Evolutionary conservation across 257 asterid genomes (phyloP).

Genomic region (Ligustrum vulgare): DNA sequence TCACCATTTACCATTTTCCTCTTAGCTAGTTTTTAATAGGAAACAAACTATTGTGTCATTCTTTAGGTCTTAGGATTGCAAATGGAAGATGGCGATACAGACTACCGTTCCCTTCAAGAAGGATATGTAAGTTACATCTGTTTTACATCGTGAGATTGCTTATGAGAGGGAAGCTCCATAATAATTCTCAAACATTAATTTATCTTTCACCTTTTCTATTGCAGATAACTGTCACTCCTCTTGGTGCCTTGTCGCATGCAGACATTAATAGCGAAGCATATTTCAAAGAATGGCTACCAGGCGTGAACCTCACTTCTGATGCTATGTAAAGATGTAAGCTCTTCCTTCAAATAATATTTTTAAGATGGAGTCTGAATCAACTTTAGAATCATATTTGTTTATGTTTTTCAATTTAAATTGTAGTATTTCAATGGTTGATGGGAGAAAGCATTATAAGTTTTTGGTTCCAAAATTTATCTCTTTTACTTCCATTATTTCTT

Average conservation of each 20-base stretch:
- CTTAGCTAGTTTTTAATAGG: too few species aligned
- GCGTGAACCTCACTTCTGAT: constrained; percentile 43
- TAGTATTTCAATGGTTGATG: background rate
- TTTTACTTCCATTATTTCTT: background rate
- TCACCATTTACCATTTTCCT: too few species aligned
- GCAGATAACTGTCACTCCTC: constrained; percentile 83
- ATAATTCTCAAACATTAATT: constrained; percentile 6
- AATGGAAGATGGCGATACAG: constrained; percentile 57
- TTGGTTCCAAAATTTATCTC: background rate
- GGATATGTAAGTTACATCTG: constrained; percentile 68
- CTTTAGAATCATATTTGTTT: background rate
- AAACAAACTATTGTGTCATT: background rate
- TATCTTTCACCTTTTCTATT: constrained; percentile 18
- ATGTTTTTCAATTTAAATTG: background rate
- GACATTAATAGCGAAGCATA: constrained; percentile 50
- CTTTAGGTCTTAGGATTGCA: constrained; percentile 59
- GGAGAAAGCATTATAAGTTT: background rate
- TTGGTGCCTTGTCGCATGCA: constrained; percentile 69
- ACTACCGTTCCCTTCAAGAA: constrained; percentile 59
- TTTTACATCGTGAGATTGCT: constrained; percentile 4
- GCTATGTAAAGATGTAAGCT: constrained; percentile 41
- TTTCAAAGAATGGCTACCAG: constrained; percentile 62
- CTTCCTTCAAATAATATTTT: background rate
- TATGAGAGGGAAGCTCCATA: background rate
- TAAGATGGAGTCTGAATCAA: background rate